A percentile compares a stretch with the other conserved stretches of the same genome.
Evolutionary conservation across 176 grass and related monocot species (phyloP).

Genomic region (Oryza australiensis): DNA sequence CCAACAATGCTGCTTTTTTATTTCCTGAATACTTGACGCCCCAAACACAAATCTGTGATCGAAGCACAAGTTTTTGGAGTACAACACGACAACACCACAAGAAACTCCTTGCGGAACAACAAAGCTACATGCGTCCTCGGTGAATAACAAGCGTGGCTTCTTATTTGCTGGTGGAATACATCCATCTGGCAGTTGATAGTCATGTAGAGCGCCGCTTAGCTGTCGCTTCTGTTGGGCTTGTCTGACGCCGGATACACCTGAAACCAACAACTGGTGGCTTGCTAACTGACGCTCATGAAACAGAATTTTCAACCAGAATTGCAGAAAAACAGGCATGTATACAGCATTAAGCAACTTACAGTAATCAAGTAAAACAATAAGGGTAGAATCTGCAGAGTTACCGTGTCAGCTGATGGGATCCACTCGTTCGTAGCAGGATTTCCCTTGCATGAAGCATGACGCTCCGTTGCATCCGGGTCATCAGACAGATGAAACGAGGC

Average conservation of each 20-base stretch:
- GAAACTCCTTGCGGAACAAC: neutral
- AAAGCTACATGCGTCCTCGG: neutral
- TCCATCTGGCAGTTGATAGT: neutral
- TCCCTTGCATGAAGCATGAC: constrained; percentile 56
- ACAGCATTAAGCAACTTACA: neutral
- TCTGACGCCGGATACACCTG: constrained; percentile 59
- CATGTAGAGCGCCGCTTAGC: constrained; percentile 27
- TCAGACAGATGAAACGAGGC: constrained; percentile 41
- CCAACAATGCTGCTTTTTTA: constrained; percentile 8
- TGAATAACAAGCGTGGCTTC: neutral
- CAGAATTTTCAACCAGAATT: neutral
- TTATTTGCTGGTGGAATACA: neutral
- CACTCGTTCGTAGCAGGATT: constrained; percentile 89
- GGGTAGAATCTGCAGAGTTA: neutral
- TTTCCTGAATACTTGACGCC: neutral
- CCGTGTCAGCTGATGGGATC: constrained; percentile 70
- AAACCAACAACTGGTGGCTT: neutral
- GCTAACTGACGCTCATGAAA: neutral
- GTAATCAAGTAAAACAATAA: neutral
- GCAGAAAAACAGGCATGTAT: neutral
- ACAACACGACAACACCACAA: neutral
- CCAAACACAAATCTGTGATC: neutral
- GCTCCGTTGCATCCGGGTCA: constrained; percentile 28
- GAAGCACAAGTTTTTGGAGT: neutral
- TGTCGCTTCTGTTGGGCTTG: constrained; percentile 75